Evolutionary conservation across 225 moss, liverwort and hornwort species (phyloP), one percentile per base, ranked within the genome.

Genomic region (Pseudoscleropodium purum): DNA sequence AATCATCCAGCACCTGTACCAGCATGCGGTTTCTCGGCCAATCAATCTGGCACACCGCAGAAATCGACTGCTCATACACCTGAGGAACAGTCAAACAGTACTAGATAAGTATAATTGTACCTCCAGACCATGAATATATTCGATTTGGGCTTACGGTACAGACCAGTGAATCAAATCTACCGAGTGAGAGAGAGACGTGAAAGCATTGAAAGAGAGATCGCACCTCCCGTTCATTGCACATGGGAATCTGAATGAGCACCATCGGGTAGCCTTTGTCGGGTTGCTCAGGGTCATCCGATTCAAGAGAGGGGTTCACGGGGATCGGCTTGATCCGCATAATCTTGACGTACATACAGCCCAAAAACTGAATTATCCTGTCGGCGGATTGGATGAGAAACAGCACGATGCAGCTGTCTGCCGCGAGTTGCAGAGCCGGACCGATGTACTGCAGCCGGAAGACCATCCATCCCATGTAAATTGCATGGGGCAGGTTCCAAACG

Each of bases 191-290:
- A 36, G 60, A 27, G 60, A 87, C 30, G 63, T 62, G 49, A 78
- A 41, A 43, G 79, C 41, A 43, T 18, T n/a, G 39, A 41, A 56
- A 60, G 68, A 59, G 59, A 78, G 39, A 85, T 69, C 79, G 39
- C 49, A 98, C 98, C 98, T 98, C 98, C 62, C 97, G 93, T 87
- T 98, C 98, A 84, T 98, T 98, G 91, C 98, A 98, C 98, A 98
- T 98, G 37, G 98, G 98, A 69, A 98, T 98, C 91, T 98, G 98
- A 62, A 98, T 88, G 33, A 98, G 94, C 47, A 96, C 96, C 97
- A 96, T 97, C 24, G 98, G 98, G 57, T 96, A 96, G 27, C 94
- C 96, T 33, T 93, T 91, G 83, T 97, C 94, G 11, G 98, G 97
- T 67, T 92, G 94, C 84, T 98, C 98, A 16, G 92, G 77, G 74